A percentile compares a stretch with the other conserved stretches of the same genome.
phyloP scores from a whole-genome alignment of 2,329 filamentous ascomycete genomes.

The Colletotrichum ledebouriae region DNA sequence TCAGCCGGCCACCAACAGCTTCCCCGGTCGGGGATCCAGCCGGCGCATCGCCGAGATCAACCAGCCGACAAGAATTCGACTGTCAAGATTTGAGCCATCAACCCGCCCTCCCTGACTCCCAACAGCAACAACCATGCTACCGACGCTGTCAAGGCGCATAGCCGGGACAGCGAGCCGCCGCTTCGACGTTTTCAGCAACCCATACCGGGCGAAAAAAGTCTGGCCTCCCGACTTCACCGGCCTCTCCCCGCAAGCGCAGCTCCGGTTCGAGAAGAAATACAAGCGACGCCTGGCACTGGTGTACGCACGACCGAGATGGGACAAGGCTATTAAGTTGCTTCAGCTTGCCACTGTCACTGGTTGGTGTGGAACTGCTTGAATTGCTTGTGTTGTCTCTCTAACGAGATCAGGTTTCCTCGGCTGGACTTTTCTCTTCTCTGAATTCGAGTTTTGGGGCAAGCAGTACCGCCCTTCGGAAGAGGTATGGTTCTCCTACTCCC shows the following conservation, averaged over 20 bases:
- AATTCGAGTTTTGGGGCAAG: slow-evolving; percentile 60
- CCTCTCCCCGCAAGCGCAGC: slow-evolving; percentile 79
- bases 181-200: slow-evolving; percentile 62
- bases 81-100: slow-evolving; percentile 4
- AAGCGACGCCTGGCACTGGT: slow-evolving; percentile 76
- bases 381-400: slow-evolving; percentile 16
- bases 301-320: slow-evolving; percentile 73
- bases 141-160: slow-evolving; percentile 50
- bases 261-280: slow-evolving; percentile 83
- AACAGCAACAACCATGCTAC: slow-evolving; percentile 49
- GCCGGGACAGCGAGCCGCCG: slow-evolving; percentile 42
- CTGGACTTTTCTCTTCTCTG: slow-evolving; percentile 57
- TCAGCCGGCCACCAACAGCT: neutral
- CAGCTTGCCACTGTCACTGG: slow-evolving; percentile 72
- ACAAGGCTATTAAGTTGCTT: slow-evolving; percentile 73
- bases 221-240: slow-evolving; percentile 84
- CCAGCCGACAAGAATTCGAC: neutral
- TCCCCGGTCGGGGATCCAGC: slow-evolving; percentile 16
- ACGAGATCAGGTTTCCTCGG: slow-evolving; percentile 52
- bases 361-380: slow-evolving; percentile 52
- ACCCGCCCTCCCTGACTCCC: neutral
- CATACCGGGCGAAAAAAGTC: slow-evolving; percentile 75
- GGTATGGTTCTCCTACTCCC: slow-evolving; percentile 45
- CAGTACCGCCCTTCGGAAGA: slow-evolving; percentile 59
- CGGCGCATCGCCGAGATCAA: slow-evolving; percentile 13